Evolutionary conservation across 139 green algal species (phyloP), one percentile per base, ranked within the genome.

Genomic region (Tetratostichococcus sp.): DNA sequence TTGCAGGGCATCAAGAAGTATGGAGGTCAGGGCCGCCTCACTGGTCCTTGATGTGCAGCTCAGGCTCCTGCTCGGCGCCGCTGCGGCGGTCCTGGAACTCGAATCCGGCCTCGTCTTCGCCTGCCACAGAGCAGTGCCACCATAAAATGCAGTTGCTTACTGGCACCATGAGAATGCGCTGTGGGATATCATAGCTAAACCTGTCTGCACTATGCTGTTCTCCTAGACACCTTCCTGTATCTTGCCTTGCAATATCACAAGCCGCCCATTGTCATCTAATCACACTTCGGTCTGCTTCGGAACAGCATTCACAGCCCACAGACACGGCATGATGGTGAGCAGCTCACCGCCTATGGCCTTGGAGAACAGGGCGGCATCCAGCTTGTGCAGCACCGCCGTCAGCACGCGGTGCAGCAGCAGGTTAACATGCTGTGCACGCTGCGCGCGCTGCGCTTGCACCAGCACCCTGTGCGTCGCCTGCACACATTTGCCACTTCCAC

Each of bases 291-390:
- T 50, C 39, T 50, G 39, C 39, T 50, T 50, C 11, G 39, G 39
- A 11, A 50, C 8, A 11, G 39, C 8, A 50, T 50, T 6, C 39
- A 11, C 39, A 50, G 39, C 39, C 39, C 39, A 50, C 39, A 50
- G 8, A 50, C 39, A 50, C 11, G 39, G 39, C 8, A 8, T 5
- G 17, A 62, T 62, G 50, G 26, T 8, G 50, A 6, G 50, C 25
- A n/a, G 39, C 69, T 16, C 67, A 43, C 75, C 85, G 59, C 32
- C 72, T 11, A 87, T 67, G 34, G 90, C 82, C 65, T 86, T 77
- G 32, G 82, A 76, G 74, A 95, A 92, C 1, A 95, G 81, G 30
- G 91, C 74, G 11, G 79, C 78, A 74, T 95, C 90, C 65, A 93
- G 73, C 28, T 86, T 82, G 34, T 86, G 85, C 67, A 94, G 79